phyloP scores from a whole-genome alignment of 495 filamentous ascomycete genomes.

The Hypomontagnella submonticulosa region DNA sequence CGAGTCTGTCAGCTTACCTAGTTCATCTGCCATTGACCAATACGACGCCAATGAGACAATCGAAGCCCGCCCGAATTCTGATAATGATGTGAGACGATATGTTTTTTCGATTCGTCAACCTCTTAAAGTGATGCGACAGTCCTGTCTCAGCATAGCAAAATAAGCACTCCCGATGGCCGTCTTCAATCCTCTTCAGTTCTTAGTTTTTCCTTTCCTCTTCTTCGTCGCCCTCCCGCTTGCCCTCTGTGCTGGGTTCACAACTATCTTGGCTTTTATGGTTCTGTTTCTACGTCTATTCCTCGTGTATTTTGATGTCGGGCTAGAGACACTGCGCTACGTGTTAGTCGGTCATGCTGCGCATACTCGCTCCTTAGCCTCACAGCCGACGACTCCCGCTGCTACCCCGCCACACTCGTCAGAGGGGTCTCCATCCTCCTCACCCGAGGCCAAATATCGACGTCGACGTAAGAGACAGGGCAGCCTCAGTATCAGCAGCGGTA shows the following conservation, averaged over 20 bases:
- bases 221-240: slow-evolving; percentile 75
- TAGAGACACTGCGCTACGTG: slow-evolving; percentile 52
- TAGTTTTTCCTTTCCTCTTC: slow-evolving; percentile 71
- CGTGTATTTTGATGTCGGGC: slow-evolving; percentile 75
- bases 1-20: background rate
- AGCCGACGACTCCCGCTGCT: slow-evolving; percentile 14
- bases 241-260: slow-evolving; percentile 75
- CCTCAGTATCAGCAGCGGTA: slow-evolving; percentile 52
- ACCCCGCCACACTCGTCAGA: slow-evolving; percentile 14
- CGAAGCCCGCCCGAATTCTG: slow-evolving; percentile 2
- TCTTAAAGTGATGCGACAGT: slow-evolving; percentile 15
- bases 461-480: slow-evolving; percentile 47
- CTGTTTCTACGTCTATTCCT: slow-evolving; percentile 72
- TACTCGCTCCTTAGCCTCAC: slow-evolving; percentile 34
- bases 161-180: slow-evolving; percentile 52
- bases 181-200: slow-evolving; percentile 60
- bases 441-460: slow-evolving; percentile 49
- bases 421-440: slow-evolving; percentile 28
- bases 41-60: slow-evolving; percentile 6
- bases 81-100: slow-evolving; percentile 29
- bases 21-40: slow-evolving; percentile 4
- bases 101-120: slow-evolving; percentile 12
- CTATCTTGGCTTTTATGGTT: slow-evolving; percentile 70
- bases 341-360: slow-evolving; percentile 42
- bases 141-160: background rate